Evolutionary conservation across 768 basidiomycete species (phyloP).

Genomic region (Polyporus arcularius): DNA sequence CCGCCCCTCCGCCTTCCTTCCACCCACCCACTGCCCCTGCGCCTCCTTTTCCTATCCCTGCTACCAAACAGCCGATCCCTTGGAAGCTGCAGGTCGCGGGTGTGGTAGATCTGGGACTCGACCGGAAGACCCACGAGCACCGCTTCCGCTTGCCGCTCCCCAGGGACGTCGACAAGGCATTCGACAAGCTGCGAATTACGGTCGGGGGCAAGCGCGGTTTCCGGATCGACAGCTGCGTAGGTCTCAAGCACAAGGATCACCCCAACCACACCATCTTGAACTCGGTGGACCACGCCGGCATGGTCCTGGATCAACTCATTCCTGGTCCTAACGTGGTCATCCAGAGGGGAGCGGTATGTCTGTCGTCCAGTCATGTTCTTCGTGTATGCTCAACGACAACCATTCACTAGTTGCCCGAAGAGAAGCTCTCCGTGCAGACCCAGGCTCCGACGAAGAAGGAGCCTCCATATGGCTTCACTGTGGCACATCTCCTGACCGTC

Average conservation of each 20-base stretch:
- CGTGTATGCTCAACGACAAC: too few species aligned
- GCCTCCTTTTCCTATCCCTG: too few species aligned
- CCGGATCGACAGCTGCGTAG: not conserved
- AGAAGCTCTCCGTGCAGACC: too few species aligned
- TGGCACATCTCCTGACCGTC: too few species aligned
- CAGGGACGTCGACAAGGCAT: not conserved
- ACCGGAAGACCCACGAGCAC: not conserved
- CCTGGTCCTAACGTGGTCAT: not conserved
- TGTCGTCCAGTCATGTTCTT: not conserved
- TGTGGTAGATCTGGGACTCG: too few species aligned
- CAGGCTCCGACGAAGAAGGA: too few species aligned
- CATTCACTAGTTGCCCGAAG: too few species aligned
- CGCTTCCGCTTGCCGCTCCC: conserved; percentile 2
- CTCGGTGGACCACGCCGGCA: not conserved
- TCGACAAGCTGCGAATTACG: not conserved
- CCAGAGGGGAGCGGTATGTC: not conserved
- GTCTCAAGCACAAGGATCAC: not conserved
- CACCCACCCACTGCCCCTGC: too few species aligned
- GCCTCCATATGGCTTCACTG: too few species aligned
- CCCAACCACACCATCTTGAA: not conserved
- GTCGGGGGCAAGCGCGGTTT: not conserved
- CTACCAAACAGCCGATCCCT: not conserved
- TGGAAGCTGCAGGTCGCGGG: not conserved
- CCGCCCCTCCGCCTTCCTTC: not conserved
- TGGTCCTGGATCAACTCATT: not conserved